Conservation (phyloP, 2,329 filamentous ascomycete genomes). For the Phialophora macrospora region DNA sequence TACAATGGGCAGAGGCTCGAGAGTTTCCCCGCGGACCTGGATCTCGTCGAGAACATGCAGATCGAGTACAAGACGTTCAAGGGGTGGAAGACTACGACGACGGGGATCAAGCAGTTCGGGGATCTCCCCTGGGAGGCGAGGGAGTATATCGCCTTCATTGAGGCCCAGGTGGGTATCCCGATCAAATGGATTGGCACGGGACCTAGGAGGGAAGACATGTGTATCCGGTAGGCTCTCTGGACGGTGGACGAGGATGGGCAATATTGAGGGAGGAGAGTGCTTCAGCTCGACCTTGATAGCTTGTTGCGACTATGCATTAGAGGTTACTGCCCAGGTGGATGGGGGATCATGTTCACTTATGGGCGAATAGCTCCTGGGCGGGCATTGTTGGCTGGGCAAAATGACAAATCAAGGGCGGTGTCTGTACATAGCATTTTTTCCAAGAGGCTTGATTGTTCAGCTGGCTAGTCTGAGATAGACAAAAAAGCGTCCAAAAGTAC, state of each 20-base stretch:
- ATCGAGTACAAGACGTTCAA: slow-evolving; percentile 64
- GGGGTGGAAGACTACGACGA: slow-evolving; percentile 66
- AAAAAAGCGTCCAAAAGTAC: slow-evolving; percentile 7
- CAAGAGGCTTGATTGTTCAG: slow-evolving; percentile 1
- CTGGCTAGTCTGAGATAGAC: slow-evolving; percentile 1
- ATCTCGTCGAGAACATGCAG: slow-evolving; percentile 55
- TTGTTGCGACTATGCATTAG: neutral
- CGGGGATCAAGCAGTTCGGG: slow-evolving; percentile 61
- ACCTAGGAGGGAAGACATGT: slow-evolving; percentile 66
- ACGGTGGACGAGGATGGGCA: neutral
- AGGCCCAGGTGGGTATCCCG: slow-evolving; percentile 60
- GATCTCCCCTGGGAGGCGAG: slow-evolving; percentile 63
- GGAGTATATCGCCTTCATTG: slow-evolving; percentile 67
- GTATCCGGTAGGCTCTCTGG: slow-evolving; percentile 49
- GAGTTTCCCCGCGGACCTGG: slow-evolving; percentile 63
- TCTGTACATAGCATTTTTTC: slow-evolving; percentile 4
- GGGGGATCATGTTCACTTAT: neutral
- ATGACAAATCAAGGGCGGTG: neutral
- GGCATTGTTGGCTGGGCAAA: neutral
- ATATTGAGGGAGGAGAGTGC: neutral
- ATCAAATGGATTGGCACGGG: slow-evolving; percentile 69
- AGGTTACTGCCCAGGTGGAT: neutral
- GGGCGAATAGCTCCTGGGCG: neutral
- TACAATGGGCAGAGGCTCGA: slow-evolving; percentile 57
- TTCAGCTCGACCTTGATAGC: neutral